Base-by-base conservation (phyloP, 768 basidiomycete genomes). In the Antrodiella citrinella region DNA sequence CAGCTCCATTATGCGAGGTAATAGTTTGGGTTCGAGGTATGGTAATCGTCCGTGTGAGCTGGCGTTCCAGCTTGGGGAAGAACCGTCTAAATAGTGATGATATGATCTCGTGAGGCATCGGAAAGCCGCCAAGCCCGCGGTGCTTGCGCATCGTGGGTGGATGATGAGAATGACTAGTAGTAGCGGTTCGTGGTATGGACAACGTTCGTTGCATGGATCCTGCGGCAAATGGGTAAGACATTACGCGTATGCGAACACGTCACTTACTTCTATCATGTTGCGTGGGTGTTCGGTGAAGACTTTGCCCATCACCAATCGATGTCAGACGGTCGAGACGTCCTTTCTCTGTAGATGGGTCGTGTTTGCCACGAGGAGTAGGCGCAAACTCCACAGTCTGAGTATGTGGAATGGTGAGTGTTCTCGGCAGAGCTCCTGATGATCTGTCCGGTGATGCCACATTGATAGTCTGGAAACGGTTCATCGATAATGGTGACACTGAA, bases 11-110 rank as follows among this genome's bases (percentile, higher is more conserved):
- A 49, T 69, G 68, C 4, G 78, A 75, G 4, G 71, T 70, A 42
- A 86, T 67, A 0, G 90, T 83, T 9, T 72, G 78, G 13, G 86
- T 84, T 3, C 72, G 69, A 3, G 88, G 89, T 15, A 94, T 77
- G 1, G 91, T 94, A 30, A 92, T 54, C 0, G 85, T 90, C 43
- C 80, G 76, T 9, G 74, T 77, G 25, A 95, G 64, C 38, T 69
- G 76, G 43, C 70, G 74, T 39, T 78, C 68, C 19, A 84, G 51
- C 5, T 73, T 64, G 0, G 93, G 94, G 46, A 93, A 88, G 25
- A 84, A 63, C 21, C 69, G 69, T 9, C 67, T 54, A 23, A 91
- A 66, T 1, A 85, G 52, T 9, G 60, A 64, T 2, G 69, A 74
- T 11, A 82, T 50, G 23, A 88, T 67, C 48, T 75, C 64, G 59